phyloP scores from a whole-genome alignment of 805 yeast genomes.

The Maudiozyma barnettii region DNA sequence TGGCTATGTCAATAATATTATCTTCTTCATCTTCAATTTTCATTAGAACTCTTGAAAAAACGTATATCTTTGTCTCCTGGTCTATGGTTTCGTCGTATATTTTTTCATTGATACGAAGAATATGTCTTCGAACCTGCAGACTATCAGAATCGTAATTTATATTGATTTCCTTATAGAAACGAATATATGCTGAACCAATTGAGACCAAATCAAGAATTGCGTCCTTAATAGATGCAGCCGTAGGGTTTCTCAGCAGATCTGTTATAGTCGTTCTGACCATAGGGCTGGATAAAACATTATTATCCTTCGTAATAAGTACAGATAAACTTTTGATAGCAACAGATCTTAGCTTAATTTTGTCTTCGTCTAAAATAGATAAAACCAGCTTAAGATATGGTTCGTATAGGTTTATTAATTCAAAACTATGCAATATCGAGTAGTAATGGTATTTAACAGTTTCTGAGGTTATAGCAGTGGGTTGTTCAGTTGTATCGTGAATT shows the following conservation, averaged over 20 bases:
- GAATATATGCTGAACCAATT: constrained; percentile 29
- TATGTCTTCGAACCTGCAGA: constrained; percentile 53
- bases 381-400: constrained; percentile 45
- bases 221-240: constrained; percentile 68
- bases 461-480: not conserved
- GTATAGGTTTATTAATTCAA: constrained; percentile 32
- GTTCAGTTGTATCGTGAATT: not conserved
- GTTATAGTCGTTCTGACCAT: constrained; percentile 45
- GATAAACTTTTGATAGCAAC: constrained; percentile 61
- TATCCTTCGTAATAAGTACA: constrained; percentile 42
- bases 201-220: constrained; percentile 61
- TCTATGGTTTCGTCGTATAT: constrained; percentile 36
- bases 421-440: constrained; percentile 17
- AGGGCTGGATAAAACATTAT: constrained; percentile 40
- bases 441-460: constrained; percentile 8
- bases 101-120: constrained; percentile 40
- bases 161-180: constrained; percentile 42
- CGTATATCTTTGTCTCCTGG: constrained; percentile 29
- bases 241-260: constrained; percentile 44
- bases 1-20: constrained; percentile 36
- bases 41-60: constrained; percentile 43
- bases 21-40: constrained; percentile 67
- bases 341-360: constrained; percentile 44
- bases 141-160: constrained; percentile 45
- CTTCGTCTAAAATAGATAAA: constrained; percentile 38